These are phyloP conservation scores for Cordyceps farinosa DNA, from an alignment of 2,329 filamentous ascomycete species.

Conservation along the genomic window DNA sequence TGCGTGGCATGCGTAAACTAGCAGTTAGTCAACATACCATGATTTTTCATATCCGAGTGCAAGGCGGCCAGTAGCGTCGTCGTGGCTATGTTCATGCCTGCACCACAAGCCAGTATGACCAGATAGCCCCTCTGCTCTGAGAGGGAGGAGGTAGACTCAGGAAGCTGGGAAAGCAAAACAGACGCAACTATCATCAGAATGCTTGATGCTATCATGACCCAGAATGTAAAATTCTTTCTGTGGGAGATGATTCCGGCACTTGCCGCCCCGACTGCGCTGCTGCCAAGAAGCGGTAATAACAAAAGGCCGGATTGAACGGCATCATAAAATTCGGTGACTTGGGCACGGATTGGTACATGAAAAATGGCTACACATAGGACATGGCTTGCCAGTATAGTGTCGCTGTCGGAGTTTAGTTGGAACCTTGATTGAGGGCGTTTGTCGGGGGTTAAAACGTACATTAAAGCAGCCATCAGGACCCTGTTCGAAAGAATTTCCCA, in stretches of 20 bases:
- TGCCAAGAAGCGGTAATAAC: background rate
- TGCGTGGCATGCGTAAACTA: no score
- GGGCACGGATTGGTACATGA: background rate
- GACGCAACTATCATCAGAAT: background rate
- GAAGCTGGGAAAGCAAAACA: background rate
- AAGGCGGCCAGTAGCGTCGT: slow-evolving; percentile 2
- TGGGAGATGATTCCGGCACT: background rate
- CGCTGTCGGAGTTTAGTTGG: background rate
- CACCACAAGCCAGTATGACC: background rate
- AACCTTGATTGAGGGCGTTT: background rate
- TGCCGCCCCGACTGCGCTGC: background rate
- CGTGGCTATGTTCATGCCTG: background rate
- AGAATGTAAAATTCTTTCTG: background rate
- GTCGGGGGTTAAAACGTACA: background rate
- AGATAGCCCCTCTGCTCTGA: background rate
- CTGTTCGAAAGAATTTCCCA: background rate
- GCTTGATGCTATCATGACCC: background rate
- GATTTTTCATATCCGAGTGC: slow-evolving; percentile 38
- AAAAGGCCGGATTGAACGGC: background rate
- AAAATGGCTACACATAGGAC: background rate
- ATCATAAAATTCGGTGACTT: background rate
- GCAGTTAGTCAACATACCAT: slow-evolving; percentile 43
- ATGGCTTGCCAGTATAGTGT: background rate
- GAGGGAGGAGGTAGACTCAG: background rate
- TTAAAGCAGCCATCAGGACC: background rate